Percentiles rank a stretch among this genome's conserved stretches.
These are phyloP conservation scores for Naganishia sp. DNA, from an alignment of 1,284 basidiomycete species.

Conservation along the genomic window DNA sequence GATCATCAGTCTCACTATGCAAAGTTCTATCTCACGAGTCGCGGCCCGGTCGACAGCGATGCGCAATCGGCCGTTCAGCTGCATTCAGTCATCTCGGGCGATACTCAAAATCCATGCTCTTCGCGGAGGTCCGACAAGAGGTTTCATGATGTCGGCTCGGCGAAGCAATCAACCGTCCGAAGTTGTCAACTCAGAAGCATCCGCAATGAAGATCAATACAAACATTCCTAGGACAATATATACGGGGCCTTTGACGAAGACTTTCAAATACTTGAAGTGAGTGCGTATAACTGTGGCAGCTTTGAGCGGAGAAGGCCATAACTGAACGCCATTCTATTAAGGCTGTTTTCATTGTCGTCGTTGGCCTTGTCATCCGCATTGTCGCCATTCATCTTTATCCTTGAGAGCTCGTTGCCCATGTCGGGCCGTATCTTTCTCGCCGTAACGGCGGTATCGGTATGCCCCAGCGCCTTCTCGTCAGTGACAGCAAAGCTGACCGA, in stretches of 20 bases:
- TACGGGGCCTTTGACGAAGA: slow-evolving; percentile 32
- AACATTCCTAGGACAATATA: slow-evolving; percentile 30
- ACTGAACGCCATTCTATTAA: slow-evolving; percentile 55
- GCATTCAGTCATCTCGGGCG: background rate
- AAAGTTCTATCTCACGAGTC: background rate
- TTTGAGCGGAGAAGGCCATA: background rate
- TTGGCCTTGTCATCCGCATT: slow-evolving; percentile 69
- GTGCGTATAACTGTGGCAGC: background rate
- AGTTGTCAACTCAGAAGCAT: background rate
- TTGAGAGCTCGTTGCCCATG: slow-evolving; percentile 71
- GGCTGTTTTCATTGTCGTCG: slow-evolving; percentile 79
- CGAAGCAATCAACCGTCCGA: background rate
- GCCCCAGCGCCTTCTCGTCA: slow-evolving; percentile 67
- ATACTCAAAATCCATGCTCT: background rate
- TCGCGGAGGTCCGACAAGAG: background rate
- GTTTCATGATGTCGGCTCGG: background rate
- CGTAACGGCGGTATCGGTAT: slow-evolving; percentile 67
- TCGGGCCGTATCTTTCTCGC: slow-evolving; percentile 70
- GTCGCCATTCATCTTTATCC: slow-evolving; percentile 75
- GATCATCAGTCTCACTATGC: too few species aligned
- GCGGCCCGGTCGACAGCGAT: background rate
- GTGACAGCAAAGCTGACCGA: slow-evolving; percentile 61
- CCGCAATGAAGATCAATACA: slow-evolving; percentile 2
- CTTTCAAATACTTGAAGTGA: slow-evolving; percentile 36
- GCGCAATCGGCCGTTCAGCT: background rate